Base-by-base conservation (phyloP, 805 yeast species). In the Ogataea neopini region DNA sequence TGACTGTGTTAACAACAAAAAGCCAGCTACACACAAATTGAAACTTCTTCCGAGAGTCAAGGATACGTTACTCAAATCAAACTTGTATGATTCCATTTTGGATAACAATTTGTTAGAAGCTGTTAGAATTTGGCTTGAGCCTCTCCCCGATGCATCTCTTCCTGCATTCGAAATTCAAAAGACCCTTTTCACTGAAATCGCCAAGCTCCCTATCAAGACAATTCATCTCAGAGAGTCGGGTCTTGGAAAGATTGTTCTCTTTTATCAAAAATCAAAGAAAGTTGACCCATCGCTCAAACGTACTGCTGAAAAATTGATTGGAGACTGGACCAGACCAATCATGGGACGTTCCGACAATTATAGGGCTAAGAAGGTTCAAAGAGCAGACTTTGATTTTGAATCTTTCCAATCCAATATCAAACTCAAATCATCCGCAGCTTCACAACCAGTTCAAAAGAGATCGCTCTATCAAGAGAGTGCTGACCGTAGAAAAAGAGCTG, bases 281-380 rank as follows among this genome's bases (percentile, higher is more conserved):
- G 96, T 96, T 13, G 97, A 95, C 67, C 86, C 89, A 28, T 74
- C 79, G 37, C 78, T 94, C 63, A 90, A 92, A 66, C 83, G 95
- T 64, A 76, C 84, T 33, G 98, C 96, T 5, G 98, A 94, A 62
- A 83, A 83, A 63, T 73, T 94, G 51, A 86, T 94, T 56, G 96
- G 96, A 20, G 96, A 90, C 66, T 94, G 99, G 99, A 92, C 97
- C 7, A 81, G 99, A 69, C 99, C 99, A 38, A 89, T 94, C 52
- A 88, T 94, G 77, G 96, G 96, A 57, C 85, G 96, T 51, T 85
- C 95, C 3, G 98, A 92, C 68, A 89, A 91, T 59, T 92, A 91
- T 73, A 83, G 94, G 66, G 97, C 92, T 68, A 83, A 88, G 69
- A 75, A 81, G 51, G 84, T 92, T 51, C 78, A 77, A 58, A 77